phyloP scores from a whole-genome alignment of 108 stramenopile species.

The Mediolabrus comicus region DNA sequence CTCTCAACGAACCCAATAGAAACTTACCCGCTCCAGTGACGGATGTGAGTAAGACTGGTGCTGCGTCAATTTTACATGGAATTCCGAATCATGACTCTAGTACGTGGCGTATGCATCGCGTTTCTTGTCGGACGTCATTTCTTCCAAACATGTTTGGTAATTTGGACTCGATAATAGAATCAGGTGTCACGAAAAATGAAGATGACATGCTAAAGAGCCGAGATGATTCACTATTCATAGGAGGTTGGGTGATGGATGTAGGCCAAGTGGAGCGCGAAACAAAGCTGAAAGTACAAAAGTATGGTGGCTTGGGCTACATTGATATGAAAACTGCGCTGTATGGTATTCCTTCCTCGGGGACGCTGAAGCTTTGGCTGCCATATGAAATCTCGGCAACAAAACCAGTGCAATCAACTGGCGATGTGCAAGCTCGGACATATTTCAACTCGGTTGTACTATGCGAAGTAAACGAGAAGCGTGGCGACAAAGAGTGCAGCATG shows the following conservation, averaged over 20 bases:
- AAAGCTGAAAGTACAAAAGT: slow-evolving; percentile 69
- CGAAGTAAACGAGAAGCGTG: slow-evolving; percentile 85
- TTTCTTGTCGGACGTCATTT: slow-evolving; percentile 86
- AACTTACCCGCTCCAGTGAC: slow-evolving; percentile 35
- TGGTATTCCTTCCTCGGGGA: slow-evolving; percentile 75
- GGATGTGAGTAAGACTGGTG: slow-evolving; percentile 18
- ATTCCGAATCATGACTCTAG: slow-evolving; percentile 17
- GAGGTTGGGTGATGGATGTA: slow-evolving; percentile 86
- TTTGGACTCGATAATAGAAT: slow-evolving; percentile 58
- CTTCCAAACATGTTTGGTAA: slow-evolving; percentile 62
- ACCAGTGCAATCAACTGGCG: slow-evolving; percentile 1
- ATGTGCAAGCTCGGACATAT: slow-evolving; percentile 54
- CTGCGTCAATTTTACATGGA: slow-evolving; percentile 60
- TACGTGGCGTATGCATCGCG: slow-evolving; percentile 49
- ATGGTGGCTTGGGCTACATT: slow-evolving; percentile 82
- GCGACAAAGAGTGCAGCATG: slow-evolving; percentile 69
- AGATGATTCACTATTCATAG: slow-evolving; percentile 56
- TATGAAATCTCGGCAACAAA: slow-evolving; percentile 38
- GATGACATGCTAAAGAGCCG: slow-evolving; percentile 57
- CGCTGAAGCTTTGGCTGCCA: slow-evolving; percentile 73
- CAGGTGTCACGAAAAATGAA: slow-evolving; percentile 57
- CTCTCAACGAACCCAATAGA: slow-evolving; percentile 9
- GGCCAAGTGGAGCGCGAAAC: slow-evolving; percentile 74
- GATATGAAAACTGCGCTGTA: slow-evolving; percentile 88
- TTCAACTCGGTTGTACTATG: slow-evolving; percentile 74